phyloP scores from a whole-genome alignment of 2,329 filamentous ascomycete genomes.

The Epicoccum sorghinum region DNA sequence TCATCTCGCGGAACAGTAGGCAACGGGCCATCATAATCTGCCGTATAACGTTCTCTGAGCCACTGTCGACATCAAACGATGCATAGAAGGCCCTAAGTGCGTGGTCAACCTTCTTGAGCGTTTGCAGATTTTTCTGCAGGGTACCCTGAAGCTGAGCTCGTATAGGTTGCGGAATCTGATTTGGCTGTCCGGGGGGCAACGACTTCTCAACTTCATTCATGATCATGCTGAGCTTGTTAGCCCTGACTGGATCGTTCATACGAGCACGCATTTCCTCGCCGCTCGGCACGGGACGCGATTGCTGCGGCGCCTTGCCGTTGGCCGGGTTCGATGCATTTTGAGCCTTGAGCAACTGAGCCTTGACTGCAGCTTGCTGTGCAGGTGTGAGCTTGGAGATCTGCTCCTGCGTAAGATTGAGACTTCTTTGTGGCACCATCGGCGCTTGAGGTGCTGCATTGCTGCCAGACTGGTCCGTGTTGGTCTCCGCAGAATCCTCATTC shows the following conservation, averaged over 20 bases:
- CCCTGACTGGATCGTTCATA: slow-evolving; percentile 35
- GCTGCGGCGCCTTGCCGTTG: slow-evolving; percentile 36
- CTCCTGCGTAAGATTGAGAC: slow-evolving; percentile 39
- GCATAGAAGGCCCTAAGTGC: slow-evolving; percentile 40
- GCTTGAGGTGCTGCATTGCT: slow-evolving; percentile 41
- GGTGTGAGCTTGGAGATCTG: slow-evolving; percentile 44
- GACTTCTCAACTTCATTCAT: slow-evolving; percentile 38
- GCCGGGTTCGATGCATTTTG: slow-evolving; percentile 40
- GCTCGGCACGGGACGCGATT: slow-evolving; percentile 26
- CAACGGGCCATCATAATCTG: slow-evolving; percentile 34
- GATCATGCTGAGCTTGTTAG: slow-evolving; percentile 35
- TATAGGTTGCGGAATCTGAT: slow-evolving; percentile 27
- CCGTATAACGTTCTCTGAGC: slow-evolving; percentile 34
- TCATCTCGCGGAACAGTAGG: slow-evolving; percentile 38
- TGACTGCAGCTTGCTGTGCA: slow-evolving; percentile 40
- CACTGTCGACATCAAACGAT: slow-evolving; percentile 28
- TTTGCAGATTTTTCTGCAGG: slow-evolving; percentile 32
- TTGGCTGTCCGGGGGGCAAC: slow-evolving; percentile 27
- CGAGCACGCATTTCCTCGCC: slow-evolving; percentile 34
- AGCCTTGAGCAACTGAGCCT: slow-evolving; percentile 41
- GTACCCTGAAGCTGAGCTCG: slow-evolving; percentile 36
- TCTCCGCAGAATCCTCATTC: slow-evolving; percentile 52
- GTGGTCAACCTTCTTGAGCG: slow-evolving; percentile 39
- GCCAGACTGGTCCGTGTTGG: slow-evolving; percentile 33
- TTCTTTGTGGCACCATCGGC: slow-evolving; percentile 42